Base-by-base conservation (phyloP, 345 rosid species). In the Gossypium sturtianum region DNA sequence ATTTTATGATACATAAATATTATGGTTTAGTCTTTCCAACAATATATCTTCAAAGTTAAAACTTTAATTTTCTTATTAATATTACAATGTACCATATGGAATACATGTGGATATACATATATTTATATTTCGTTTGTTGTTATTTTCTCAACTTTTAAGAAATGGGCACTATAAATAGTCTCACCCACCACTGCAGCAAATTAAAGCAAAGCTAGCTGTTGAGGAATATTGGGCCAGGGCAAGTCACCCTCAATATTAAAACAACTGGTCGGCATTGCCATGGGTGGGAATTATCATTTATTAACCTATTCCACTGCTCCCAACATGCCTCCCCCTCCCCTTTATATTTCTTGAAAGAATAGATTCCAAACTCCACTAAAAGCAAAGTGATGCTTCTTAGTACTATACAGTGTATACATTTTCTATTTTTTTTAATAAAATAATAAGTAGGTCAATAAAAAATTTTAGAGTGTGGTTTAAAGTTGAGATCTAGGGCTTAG, bases 221-320 rank as follows among this genome's bases (percentile, higher is more conserved):
- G 74, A 82, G 52, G 76, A 77, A 76, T 79, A 74, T 71, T 78
- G 82, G 87, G 73, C 86, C 86, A 80, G 80, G n/a, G 8, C 56
- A 51, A 75, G 82, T 72, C 81, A 71, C 79, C 27, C 68, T 76
- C 82, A 23, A 66, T n/a, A 34, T 51, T 62, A 78, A 51, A 53
- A 79, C 81, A 79, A 78, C 76, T 65, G 84, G 84, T 80, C 73
- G 84, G 86, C 82, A 75, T 68, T 47, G 44, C 38, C 34, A 38
- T 29, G 62, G 49, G 60, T 13, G 53, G 43, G 44, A 72, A 74
- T 71, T 29, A 56, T 75, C 52, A 48, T 48, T 48, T 48, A 48
- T 15, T 82, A 59, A 77, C 80, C 61, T n/a, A 70, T 76, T 72
- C 56, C 67, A 60, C 41, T 25, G 65, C 66, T 67, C 41, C 65